Percentiles rank a stretch among this genome's conserved stretches.
Conservation (phyloP, 805 yeast species). For the Pichia phayaonensis region DNA sequence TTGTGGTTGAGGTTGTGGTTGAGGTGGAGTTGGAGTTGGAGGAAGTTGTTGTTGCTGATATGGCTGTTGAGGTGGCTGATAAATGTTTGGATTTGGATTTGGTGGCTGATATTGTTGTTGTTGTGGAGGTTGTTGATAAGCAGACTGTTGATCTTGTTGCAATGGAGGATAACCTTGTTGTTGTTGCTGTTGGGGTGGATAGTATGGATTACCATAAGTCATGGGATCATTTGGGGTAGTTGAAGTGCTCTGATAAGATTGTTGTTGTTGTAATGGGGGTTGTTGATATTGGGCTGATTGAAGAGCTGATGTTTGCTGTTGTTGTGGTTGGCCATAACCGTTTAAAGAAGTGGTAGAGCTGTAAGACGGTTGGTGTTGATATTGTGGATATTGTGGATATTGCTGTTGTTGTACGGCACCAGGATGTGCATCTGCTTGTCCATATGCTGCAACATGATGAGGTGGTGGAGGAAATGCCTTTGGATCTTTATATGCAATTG, state of each 20-base stretch:
- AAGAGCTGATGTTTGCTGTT: slow-evolving; percentile 2
- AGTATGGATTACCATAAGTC: neutral
- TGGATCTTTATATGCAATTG: slow-evolving; percentile 18
- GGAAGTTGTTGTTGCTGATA: neutral
- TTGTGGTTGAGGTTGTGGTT: neutral
- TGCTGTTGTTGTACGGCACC: slow-evolving; percentile 10
- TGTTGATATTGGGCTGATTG: neutral
- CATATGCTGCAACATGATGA: slow-evolving; percentile 9
- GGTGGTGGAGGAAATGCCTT: slow-evolving; percentile 16
- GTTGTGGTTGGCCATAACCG: slow-evolving; percentile 4
- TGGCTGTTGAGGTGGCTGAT: slow-evolving; percentile 1
- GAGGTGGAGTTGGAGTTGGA: too few species aligned
- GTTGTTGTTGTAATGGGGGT: slow-evolving; percentile 2
- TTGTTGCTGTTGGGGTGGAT: neutral
- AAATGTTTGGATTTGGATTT: neutral
- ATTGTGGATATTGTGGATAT: slow-evolving; percentile 5
- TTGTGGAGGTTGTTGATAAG: neutral
- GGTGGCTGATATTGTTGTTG: slow-evolving; percentile 1
- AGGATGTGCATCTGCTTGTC: slow-evolving; percentile 12
- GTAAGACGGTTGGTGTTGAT: slow-evolving; percentile 8
- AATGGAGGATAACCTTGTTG: neutral
- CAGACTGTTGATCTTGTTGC: slow-evolving; percentile 5
- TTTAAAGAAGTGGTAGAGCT: neutral
- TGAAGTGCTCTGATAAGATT: neutral
- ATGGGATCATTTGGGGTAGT: neutral